These are phyloP conservation scores for Dryas drummondii DNA, from an alignment of 306 rosid species.

Conservation along the genomic window DNA sequence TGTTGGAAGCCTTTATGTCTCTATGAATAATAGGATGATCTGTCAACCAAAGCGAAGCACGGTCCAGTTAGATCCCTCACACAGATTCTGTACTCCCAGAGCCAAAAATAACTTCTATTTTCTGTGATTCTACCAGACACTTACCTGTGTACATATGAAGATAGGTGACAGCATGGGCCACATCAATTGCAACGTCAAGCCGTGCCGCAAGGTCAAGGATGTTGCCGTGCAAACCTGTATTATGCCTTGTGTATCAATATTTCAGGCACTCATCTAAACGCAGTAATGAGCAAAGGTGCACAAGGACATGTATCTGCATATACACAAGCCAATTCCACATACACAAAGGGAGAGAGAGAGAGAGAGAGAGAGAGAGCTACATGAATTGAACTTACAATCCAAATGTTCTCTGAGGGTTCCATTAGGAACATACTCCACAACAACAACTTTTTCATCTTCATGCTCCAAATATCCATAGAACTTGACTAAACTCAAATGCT, in stretches of 20 bases:
- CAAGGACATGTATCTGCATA: not conserved
- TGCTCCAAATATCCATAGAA: slow-evolving; percentile 77
- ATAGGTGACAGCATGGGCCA: slow-evolving; percentile 94
- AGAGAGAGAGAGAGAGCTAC: not conserved
- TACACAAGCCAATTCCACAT: slow-evolving; percentile 5
- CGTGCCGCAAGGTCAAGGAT: slow-evolving; percentile 71
- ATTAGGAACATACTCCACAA: slow-evolving; percentile 89
- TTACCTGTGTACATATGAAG: slow-evolving; percentile 93
- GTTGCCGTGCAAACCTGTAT: slow-evolving; percentile 66
- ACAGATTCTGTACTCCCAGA: slow-evolving; percentile 6
- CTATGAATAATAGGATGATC: slow-evolving; percentile 97
- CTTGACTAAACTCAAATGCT: slow-evolving; percentile 85
- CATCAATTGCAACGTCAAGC: slow-evolving; percentile 89
- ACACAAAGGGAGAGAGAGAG: slow-evolving; percentile 4
- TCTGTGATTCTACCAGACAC: not conserved
- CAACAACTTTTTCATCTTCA: slow-evolving; percentile 67
- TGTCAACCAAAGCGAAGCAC: slow-evolving; percentile 31
- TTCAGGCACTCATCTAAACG: slow-evolving; percentile 23
- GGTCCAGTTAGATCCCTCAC: slow-evolving; percentile 25
- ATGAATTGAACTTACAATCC: slow-evolving; percentile 65
- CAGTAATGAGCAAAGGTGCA: not conserved
- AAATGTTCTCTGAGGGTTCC: slow-evolving; percentile 93
- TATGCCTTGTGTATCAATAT: slow-evolving; percentile 21
- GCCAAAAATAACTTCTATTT: not conserved
- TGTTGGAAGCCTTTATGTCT: slow-evolving; percentile 94